These are phyloP conservation scores for Nitzschia inconspicua DNA, from an alignment of 108 stramenopile species.

Conservation along the genomic window DNA sequence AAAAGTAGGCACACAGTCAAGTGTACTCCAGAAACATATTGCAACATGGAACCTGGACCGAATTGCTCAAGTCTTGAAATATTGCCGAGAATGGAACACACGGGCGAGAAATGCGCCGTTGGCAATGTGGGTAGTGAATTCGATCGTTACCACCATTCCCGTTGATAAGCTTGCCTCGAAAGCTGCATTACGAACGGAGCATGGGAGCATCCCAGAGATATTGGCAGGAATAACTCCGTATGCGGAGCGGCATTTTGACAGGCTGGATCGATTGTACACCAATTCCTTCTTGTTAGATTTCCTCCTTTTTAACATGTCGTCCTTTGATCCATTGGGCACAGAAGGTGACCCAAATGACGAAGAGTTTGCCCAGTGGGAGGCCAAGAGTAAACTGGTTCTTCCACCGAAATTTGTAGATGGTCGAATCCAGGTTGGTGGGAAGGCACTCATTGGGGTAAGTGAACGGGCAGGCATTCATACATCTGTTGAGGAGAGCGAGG, in stretches of 20 bases:
- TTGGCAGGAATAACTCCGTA: slow-evolving; percentile 79
- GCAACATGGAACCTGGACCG: slow-evolving; percentile 60
- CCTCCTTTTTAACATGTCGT: slow-evolving; percentile 67
- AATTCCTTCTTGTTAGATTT: slow-evolving; percentile 78
- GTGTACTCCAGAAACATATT: slow-evolving; percentile 61
- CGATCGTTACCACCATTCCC: slow-evolving; percentile 67
- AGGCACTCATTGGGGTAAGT: slow-evolving; percentile 40
- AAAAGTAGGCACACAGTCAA: too few relatives aligned
- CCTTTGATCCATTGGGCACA: slow-evolving; percentile 27
- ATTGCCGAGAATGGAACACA: slow-evolving; percentile 91
- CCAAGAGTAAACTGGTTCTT: slow-evolving; percentile 56
- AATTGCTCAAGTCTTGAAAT: slow-evolving; percentile 69
- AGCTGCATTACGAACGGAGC: slow-evolving; percentile 29
- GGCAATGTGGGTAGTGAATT: slow-evolving; percentile 68
- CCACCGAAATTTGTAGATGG: slow-evolving; percentile 75
- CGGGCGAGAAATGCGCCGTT: slow-evolving; percentile 75
- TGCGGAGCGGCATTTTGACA: slow-evolving; percentile 86
- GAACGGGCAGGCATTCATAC: not conserved
- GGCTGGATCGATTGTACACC: slow-evolving; percentile 68
- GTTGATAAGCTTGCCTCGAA: slow-evolving; percentile 52
- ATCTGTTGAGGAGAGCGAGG: slow-evolving; percentile 17
- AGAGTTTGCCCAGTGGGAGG: slow-evolving; percentile 53
- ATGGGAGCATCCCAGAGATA: slow-evolving; percentile 55
- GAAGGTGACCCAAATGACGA: not conserved
- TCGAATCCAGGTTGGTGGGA: slow-evolving; percentile 74